Evolutionary conservation across 352 stramenopile species (phyloP).

Genomic region (Sclerospora graminicola): DNA sequence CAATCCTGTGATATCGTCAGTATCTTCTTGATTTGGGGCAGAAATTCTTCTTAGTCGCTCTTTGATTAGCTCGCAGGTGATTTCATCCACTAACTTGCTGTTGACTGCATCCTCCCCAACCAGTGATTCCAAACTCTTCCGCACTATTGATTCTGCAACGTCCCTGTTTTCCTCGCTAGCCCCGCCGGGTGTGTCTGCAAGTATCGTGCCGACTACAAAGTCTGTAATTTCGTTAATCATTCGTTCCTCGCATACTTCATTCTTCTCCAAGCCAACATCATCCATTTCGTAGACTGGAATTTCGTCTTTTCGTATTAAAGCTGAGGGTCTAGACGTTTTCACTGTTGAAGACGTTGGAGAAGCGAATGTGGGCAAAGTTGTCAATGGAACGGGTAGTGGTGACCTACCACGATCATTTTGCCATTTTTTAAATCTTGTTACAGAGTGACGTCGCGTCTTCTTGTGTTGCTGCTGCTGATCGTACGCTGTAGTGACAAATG

Average conservation of each 20-base stretch:
- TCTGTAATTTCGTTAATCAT: constrained; percentile 22
- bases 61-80: constrained; percentile 30
- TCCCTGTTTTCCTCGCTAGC: constrained; percentile 3
- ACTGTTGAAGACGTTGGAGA: constrained; percentile 3
- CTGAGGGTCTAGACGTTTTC: too few species aligned
- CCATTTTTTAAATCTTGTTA: too few species aligned
- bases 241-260: constrained; percentile 8
- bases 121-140: constrained; percentile 24
- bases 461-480: too few species aligned
- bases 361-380: constrained; percentile 17
- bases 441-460: neutral
- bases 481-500: too few species aligned
- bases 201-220: constrained; percentile 22
- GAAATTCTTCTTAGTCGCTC: too few species aligned
- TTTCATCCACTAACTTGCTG: constrained; percentile 20
- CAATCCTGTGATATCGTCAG: too few species aligned
- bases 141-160: constrained; percentile 6
- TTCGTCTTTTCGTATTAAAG: neutral
- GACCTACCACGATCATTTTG: too few species aligned
- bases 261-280: neutral
- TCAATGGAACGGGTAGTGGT: constrained; percentile 8
- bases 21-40: too few species aligned
- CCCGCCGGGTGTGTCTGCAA: constrained; percentile 5
- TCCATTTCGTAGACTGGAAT: constrained; percentile 14
- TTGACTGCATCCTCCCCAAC: constrained; percentile 17